phyloP scores from a whole-genome alignment of 306 rosid genomes.

The Canavalia gladiata region DNA sequence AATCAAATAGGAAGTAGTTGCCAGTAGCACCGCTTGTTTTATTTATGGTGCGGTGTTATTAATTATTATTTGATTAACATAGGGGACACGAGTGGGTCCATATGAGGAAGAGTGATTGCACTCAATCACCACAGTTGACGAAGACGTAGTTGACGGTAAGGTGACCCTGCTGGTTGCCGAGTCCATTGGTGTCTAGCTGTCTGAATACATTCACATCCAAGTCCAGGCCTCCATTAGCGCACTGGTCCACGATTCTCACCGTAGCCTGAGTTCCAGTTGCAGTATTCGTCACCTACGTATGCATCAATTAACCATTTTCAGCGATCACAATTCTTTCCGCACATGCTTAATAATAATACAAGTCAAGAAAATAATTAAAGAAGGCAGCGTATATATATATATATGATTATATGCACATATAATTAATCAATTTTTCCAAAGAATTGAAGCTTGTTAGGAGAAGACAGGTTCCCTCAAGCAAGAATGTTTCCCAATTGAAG shows the following conservation, averaged over 20 bases:
- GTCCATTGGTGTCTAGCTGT: constrained; percentile 57
- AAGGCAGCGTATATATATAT: too few species aligned
- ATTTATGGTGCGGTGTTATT: neutral
- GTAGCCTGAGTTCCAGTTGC: constrained; percentile 51
- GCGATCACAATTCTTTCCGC: too few species aligned
- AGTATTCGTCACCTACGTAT: constrained; percentile 51
- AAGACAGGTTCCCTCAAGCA: too few species aligned
- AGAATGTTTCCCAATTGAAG: too few species aligned
- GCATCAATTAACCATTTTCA: too few species aligned
- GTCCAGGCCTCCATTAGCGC: constrained; percentile 66
- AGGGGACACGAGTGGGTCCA: neutral
- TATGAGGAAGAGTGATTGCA: neutral
- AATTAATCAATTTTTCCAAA: too few species aligned
- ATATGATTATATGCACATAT: too few species aligned
- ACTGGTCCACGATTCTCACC: constrained; percentile 74
- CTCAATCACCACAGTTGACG: constrained; percentile 48
- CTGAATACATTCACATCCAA: constrained; percentile 62
- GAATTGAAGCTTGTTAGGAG: too few species aligned
- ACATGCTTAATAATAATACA: too few species aligned
- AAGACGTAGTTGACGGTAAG: constrained; percentile 56
- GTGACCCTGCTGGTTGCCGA: constrained; percentile 51
- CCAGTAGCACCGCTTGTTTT: neutral
- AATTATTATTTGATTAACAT: neutral
- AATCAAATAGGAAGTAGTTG: neutral
- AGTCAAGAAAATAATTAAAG: too few species aligned